A percentile compares a stretch with the other conserved stretches of the same genome.
Conservation (phyloP, 2,329 filamentous ascomycete genomes). For the Botrytis fabae region DNA sequence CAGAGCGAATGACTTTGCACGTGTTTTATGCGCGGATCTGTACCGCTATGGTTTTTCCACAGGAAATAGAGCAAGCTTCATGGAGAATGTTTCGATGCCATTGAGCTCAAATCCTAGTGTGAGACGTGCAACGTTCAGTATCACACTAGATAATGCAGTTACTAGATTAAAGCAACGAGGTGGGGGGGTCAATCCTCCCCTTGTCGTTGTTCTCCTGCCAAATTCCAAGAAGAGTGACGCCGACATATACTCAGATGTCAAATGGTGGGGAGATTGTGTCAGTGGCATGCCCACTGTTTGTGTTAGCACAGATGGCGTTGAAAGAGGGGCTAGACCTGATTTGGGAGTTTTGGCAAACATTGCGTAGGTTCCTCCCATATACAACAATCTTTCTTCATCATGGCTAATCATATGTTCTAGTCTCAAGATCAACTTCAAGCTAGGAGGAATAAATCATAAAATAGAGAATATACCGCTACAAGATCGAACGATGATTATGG, state of each 20-base stretch:
- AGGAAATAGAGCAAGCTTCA: too few species aligned
- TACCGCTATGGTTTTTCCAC: too few species aligned
- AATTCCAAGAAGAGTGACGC: neutral
- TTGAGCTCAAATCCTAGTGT: too few species aligned
- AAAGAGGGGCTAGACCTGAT: too few species aligned
- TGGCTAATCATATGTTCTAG: neutral
- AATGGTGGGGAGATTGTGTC: neutral
- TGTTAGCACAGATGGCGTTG: neutral
- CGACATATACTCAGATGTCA: neutral
- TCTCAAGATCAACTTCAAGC: neutral
- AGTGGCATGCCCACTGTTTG: neutral
- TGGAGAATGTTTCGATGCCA: too few species aligned
- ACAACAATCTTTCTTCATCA: too few species aligned
- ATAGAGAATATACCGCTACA: too few species aligned
- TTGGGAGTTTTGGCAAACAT: too few species aligned
- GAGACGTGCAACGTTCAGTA: too few species aligned
- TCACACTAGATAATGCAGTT: neutral
- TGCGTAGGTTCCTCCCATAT: too few species aligned
- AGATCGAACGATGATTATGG: slow-evolving; percentile 47
- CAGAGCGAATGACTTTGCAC: too few species aligned
- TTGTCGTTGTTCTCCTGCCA: neutral
- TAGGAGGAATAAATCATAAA: neutral
- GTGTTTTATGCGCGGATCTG: too few species aligned
- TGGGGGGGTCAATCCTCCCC: neutral
- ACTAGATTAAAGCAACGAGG: neutral